These are phyloP conservation scores for Sugiyamaella lignohabitans DNA, from an alignment of 805 yeast species.

Conservation along the genomic window DNA sequence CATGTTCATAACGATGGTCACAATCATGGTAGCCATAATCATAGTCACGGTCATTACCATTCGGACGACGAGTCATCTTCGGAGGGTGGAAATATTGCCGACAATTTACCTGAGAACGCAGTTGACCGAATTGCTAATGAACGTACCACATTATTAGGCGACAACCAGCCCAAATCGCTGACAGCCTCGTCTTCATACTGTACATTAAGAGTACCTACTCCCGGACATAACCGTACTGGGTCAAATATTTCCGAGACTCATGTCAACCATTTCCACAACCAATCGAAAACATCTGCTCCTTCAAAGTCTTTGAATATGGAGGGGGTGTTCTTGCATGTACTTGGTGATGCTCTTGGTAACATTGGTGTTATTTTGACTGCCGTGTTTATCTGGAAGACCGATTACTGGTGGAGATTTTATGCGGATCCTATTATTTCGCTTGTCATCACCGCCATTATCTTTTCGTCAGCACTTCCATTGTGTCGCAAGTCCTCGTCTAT, in stretches of 20 bases:
- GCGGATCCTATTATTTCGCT: conserved; percentile 83
- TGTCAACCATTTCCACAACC: conserved; percentile 29
- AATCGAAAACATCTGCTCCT: conserved; percentile 21
- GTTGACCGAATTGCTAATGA: conserved; percentile 39
- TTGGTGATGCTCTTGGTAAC: conserved; percentile 95
- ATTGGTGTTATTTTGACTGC: conserved; percentile 90
- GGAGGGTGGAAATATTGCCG: conserved; percentile 16
- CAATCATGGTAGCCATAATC: conserved; percentile 17
- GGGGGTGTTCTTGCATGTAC: conserved; percentile 90
- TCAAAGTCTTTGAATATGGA: conserved; percentile 81
- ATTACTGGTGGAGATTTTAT: conserved; percentile 79
- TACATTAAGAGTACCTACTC: no score
- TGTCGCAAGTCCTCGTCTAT: conserved; percentile 83
- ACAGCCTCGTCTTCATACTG: no score
- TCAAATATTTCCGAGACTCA: conserved; percentile 21
- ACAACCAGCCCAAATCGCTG: not conserved
- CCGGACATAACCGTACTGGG: conserved; percentile 1
- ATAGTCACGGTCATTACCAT: conserved; percentile 7
- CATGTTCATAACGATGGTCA: conserved; percentile 15
- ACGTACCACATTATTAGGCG: conserved; percentile 31
- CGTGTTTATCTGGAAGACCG: conserved; percentile 87
- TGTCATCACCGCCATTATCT: conserved; percentile 79
- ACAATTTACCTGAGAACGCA: conserved; percentile 45
- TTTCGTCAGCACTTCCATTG: conserved; percentile 84
- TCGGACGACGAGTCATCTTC: not conserved